Evolutionary conservation across 352 stramenopile genomes (phyloP), one percentile per base, ranked within the genome.

Genomic region (Sclerospora graminicola): DNA sequence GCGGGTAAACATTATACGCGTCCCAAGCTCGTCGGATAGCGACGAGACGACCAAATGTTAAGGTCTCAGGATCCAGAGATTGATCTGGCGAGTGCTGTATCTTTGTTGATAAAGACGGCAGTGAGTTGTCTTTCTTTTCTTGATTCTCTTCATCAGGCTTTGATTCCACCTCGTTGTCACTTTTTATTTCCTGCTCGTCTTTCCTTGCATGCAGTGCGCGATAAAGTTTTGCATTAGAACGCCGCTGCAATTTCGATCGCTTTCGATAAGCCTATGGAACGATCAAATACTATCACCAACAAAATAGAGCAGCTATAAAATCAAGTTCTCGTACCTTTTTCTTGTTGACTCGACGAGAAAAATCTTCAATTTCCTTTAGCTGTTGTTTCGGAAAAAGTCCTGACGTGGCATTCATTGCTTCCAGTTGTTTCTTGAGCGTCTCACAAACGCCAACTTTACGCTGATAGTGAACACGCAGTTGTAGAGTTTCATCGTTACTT

Each of bases 21-120:
- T 74, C 63, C 63, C 63, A 74, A 30, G 48, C 55, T 49, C 63
- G 58, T 49, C 58, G 54, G 7, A 62, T 31, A 18, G 52, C 26
- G 29, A 73, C 60, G 24, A 73, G 58, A n/a, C 27, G 7, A n/a
- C 58, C 44, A 27, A 73, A 46, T 6, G 45, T 59, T 33, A 66
- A 48, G 1, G 49, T 54, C 19, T 57, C 42, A 23, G 58, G 54
- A 31, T 62, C 43, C 6, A 66, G 35, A 18, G 38, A 38, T 15
- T 38, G 29, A 8, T 48, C 41, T 24, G 32, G 11, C 4, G 26
- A 18, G 14, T 4, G 41, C n/a, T 28, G 24, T 13, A 36, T 24
- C 20, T 20, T 11, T 14, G 1, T 19, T 18, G 41, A 43, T 48
- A 26, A 26, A 26, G 21, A 3, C 6, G 21, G 21, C 4, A 6